These are phyloP conservation scores for Termitomyces sp. DNA, from an alignment of 768 basidiomycete genomes.

Conservation along the genomic window DNA sequence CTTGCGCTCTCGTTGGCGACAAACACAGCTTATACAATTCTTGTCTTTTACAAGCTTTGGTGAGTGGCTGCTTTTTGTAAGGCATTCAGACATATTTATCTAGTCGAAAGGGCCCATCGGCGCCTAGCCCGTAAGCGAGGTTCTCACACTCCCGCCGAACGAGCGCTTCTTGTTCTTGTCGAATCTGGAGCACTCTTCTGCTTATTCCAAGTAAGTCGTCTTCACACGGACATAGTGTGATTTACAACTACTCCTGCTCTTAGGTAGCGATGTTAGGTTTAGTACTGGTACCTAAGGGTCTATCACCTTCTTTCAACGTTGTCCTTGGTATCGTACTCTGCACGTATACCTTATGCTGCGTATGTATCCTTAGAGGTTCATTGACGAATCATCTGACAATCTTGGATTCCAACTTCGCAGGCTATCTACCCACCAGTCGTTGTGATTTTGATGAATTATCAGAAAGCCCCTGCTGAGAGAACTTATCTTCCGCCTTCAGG, in stretches of 20 bases:
- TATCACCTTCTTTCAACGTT: neutral
- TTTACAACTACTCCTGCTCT: neutral
- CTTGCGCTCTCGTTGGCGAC: slow-evolving; percentile 6
- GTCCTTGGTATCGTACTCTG: neutral
- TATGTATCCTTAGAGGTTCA: neutral
- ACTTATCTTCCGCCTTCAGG: neutral
- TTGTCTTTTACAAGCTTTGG: neutral
- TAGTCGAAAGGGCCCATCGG: neutral
- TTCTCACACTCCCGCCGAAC: neutral
- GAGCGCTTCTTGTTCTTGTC: neutral
- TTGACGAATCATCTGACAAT: neutral
- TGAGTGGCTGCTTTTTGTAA: neutral
- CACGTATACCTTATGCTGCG: slow-evolving; percentile 4
- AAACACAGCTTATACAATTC: neutral
- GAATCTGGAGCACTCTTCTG: neutral
- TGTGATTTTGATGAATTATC: neutral
- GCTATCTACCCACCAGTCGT: slow-evolving; percentile 3
- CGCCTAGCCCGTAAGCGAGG: neutral
- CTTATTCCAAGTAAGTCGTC: neutral
- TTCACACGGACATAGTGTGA: neutral
- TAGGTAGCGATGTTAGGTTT: neutral
- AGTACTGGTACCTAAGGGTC: neutral
- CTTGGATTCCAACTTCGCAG: neutral
- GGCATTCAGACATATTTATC: too few relatives aligned
- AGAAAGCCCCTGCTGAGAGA: neutral